These are phyloP conservation scores for Tolypocladium sp. DNA, from an alignment of 2,329 filamentous ascomycete genomes.

Conservation along the genomic window DNA sequence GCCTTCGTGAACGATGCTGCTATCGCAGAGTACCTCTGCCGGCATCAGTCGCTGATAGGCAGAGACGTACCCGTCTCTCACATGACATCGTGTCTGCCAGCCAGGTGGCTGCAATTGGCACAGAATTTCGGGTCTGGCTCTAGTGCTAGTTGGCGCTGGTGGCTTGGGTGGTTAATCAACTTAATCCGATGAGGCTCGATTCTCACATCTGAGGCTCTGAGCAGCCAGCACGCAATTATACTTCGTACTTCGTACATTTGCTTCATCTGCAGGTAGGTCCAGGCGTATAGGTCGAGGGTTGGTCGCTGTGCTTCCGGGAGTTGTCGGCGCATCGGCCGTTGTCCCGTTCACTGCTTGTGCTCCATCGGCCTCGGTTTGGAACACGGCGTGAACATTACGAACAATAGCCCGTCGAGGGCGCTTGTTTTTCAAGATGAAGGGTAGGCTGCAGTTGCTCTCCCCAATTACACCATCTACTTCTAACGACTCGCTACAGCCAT, in stretches of 20 bases:
- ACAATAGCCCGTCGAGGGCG: background rate
- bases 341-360: background rate
- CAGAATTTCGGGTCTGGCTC: background rate
- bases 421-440: constrained; percentile 4
- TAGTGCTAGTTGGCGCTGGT: background rate
- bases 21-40: background rate
- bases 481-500: constrained; percentile 51
- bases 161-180: no score
- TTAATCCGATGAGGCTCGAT: background rate
- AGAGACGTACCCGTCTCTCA: background rate
- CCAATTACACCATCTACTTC: no score
- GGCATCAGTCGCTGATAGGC: background rate
- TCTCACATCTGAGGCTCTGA: background rate
- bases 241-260: background rate
- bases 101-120: background rate
- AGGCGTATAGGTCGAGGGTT: background rate
- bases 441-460: background rate
- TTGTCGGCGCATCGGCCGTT: no score
- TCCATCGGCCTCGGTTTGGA: background rate
- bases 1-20: background rate
- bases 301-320: background rate
- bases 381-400: background rate
- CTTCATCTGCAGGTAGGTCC: background rate
- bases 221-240: background rate
- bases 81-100: constrained; percentile 2